Conservation (phyloP, 148 eudicot species). For the Diospyros kaki region DNA sequence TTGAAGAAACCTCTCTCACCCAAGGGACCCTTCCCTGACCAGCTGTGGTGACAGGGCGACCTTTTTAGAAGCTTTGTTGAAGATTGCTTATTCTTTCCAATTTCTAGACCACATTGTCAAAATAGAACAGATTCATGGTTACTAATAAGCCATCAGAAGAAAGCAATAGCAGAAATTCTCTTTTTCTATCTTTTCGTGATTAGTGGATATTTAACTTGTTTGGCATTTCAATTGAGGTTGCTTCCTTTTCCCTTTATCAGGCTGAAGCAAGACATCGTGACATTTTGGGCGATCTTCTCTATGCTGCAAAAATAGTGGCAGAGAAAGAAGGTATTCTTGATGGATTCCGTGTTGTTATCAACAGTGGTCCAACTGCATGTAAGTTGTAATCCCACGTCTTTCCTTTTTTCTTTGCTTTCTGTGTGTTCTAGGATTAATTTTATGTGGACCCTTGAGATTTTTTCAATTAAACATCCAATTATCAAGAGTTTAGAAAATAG, state of each 20-base stretch:
- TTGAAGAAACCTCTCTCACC: too few species aligned
- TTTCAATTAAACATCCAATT: not conserved
- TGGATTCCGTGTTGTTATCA: slow-evolving; percentile 74
- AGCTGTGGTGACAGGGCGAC: too few species aligned
- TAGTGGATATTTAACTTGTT: not conserved
- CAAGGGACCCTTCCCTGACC: too few species aligned
- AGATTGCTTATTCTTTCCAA: not conserved
- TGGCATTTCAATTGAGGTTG: not conserved
- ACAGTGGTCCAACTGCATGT: slow-evolving; percentile 63
- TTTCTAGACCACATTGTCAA: too few species aligned
- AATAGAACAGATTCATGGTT: not conserved
- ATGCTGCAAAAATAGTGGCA: slow-evolving; percentile 67
- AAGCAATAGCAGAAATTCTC: not conserved
- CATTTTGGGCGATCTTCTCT: slow-evolving; percentile 57
- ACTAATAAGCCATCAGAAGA: not conserved
- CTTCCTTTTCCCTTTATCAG: slow-evolving; percentile 20
- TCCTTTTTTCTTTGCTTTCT: not conserved
- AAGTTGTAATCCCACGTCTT: slow-evolving; percentile 20
- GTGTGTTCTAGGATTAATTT: not conserved
- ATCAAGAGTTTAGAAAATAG: not conserved
- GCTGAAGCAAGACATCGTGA: slow-evolving; percentile 62
- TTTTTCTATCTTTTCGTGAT: not conserved
- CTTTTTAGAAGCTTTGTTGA: too few species aligned
- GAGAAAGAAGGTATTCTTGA: slow-evolving; percentile 70
- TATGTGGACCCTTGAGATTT: too few species aligned